Conservation (phyloP, 2,329 filamentous ascomycete species). For the Cyphellophora attinorum region DNA sequence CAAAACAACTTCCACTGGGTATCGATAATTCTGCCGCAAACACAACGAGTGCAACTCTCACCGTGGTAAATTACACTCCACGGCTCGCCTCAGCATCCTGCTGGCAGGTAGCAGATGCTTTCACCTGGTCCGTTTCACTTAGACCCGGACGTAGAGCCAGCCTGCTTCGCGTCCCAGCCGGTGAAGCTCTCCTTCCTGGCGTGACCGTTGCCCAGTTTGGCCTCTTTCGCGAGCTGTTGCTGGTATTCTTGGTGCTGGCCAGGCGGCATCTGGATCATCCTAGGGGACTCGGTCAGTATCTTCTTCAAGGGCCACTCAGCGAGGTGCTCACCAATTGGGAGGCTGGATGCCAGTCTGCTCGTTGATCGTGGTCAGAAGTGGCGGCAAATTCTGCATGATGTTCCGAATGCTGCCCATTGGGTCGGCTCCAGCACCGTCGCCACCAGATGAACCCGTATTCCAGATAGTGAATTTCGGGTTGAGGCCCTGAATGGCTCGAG, state of each 20-base stretch:
- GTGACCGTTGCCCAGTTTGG: background rate
- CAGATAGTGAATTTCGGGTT: slow-evolving; percentile 86
- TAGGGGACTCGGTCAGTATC: too few relatives aligned
- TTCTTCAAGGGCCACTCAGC: too few relatives aligned
- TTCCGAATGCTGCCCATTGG: slow-evolving; percentile 60
- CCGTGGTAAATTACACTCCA: too few relatives aligned
- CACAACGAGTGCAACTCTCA: too few relatives aligned
- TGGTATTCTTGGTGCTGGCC: background rate
- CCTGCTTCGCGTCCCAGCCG: background rate
- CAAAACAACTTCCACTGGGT: too few relatives aligned
- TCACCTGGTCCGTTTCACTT: too few relatives aligned
- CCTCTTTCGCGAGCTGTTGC: background rate
- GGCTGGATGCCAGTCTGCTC: slow-evolving; percentile 79
- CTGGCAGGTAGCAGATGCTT: too few relatives aligned
- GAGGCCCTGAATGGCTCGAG: slow-evolving; percentile 62
- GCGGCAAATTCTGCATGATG: slow-evolving; percentile 75
- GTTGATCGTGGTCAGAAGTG: slow-evolving; percentile 74
- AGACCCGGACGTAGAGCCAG: too few relatives aligned
- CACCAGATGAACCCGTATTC: slow-evolving; percentile 59
- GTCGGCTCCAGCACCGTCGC: slow-evolving; percentile 39
- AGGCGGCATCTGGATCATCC: background rate
- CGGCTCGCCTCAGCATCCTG: too few relatives aligned
- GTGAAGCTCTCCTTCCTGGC: background rate
- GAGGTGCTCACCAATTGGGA: slow-evolving; percentile 74
- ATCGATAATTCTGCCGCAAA: too few relatives aligned